These are phyloP conservation scores for Pyronema omphalodes DNA, from an alignment of 495 filamentous ascomycete genomes.

Conservation along the genomic window DNA sequence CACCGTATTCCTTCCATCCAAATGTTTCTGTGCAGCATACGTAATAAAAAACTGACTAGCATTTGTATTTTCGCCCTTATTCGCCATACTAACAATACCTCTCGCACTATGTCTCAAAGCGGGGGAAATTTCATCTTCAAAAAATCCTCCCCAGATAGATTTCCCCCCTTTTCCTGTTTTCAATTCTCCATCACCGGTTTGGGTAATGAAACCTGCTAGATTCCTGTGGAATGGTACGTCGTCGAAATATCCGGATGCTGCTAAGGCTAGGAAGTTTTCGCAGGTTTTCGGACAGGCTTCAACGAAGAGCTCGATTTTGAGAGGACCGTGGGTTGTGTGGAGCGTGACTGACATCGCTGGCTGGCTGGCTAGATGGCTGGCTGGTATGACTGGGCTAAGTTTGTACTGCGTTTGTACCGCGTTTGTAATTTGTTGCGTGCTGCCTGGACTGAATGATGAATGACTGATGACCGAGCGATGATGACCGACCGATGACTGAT, in stretches of 20 bases:
- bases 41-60: conserved; percentile 89
- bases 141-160: conserved; percentile 61
- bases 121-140: conserved; percentile 87
- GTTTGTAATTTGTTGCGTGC: no score
- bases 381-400: no score
- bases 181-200: conserved; percentile 65
- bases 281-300: conserved; percentile 82
- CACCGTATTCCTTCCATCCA: conserved; percentile 85
- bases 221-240: conserved; percentile 73
- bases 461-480: no score
- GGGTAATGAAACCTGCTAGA: conserved; percentile 81
- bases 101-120: conserved; percentile 68
- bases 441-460: no score
- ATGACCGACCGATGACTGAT: no score
- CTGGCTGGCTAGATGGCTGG: no score
- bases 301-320: conserved; percentile 95
- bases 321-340: conserved; percentile 73
- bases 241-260: conserved; percentile 75
- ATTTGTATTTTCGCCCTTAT: conserved; percentile 68
- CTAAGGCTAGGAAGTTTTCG: conserved; percentile 92
- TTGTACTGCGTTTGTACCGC: no score
- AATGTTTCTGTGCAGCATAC: conserved; percentile 69
- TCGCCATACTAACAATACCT: conserved; percentile 86
- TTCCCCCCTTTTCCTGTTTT: conserved; percentile 51
- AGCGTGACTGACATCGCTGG: conserved; percentile 46